phyloP scores from a whole-genome alignment of 345 rosid genomes.

The Angophora floribunda region DNA sequence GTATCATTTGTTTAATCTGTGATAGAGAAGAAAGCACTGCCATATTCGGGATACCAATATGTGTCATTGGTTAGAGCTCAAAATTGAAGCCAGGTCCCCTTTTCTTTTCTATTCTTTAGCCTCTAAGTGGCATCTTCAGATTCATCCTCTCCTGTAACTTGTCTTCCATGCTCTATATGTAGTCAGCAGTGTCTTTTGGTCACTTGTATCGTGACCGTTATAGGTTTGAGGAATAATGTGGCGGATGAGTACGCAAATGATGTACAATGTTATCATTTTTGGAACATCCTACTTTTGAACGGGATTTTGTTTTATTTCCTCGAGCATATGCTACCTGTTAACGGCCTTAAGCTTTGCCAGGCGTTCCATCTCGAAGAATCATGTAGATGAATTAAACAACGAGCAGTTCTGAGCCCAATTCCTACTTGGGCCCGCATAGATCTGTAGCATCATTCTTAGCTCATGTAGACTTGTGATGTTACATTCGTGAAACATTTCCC shows the following conservation, averaged over 20 bases:
- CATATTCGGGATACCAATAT: background rate
- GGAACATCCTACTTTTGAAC: background rate
- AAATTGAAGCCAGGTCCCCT: background rate
- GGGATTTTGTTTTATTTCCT: background rate
- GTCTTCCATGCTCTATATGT: background rate
- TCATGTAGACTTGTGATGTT: background rate
- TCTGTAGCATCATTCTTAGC: background rate
- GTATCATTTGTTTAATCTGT: background rate
- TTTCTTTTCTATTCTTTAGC: background rate
- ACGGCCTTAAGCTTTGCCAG: background rate
- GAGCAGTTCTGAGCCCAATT: background rate
- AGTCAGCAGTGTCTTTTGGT: background rate
- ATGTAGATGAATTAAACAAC: background rate
- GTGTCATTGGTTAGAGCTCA: background rate
- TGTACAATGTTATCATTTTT: background rate
- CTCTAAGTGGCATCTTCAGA: background rate
- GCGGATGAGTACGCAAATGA: background rate
- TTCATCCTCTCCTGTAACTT: background rate
- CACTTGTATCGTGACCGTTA: background rate
- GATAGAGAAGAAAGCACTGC: background rate
- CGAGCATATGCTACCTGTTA: background rate
- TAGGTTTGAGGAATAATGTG: background rate
- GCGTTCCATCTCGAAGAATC: background rate
- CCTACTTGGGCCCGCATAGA: background rate
- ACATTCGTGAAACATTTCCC: background rate